A percentile compares a stretch with the other conserved stretches of the same genome.
Evolutionary conservation across 78 protist species (phyloP).

Genomic region (Capsaspora owczarzaki): DNA sequence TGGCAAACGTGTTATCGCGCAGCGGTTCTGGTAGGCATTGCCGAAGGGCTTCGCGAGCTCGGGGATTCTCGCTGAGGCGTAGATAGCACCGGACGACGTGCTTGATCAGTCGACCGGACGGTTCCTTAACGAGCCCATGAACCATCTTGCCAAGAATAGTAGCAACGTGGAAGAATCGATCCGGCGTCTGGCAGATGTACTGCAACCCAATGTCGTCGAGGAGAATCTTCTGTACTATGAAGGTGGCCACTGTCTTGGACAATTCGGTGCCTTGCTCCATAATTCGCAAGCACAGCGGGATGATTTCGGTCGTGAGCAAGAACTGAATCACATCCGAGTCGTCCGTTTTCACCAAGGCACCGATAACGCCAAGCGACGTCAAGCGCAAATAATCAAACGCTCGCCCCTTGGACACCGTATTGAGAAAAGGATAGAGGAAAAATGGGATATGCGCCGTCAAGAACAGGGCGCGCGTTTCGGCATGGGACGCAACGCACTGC

Average conservation of each 20-base stretch:
- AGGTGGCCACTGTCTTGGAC: conserved; percentile 95
- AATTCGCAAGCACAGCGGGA: conserved; percentile 95
- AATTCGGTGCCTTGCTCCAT: conserved; percentile 95
- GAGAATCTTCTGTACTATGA: conserved; percentile 96
- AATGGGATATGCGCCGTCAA: conserved; percentile 95
- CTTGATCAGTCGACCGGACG: conserved; percentile 74
- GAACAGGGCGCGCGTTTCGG: conserved; percentile 92
- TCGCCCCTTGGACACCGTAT: conserved; percentile 77
- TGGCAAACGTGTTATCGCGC: not conserved
- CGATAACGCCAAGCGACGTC: conserved; percentile 98
- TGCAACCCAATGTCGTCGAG: conserved; percentile 80
- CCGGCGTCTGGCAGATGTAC: conserved; percentile 80
- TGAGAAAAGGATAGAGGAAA: conserved; percentile 95
- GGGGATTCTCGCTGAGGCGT: conserved; percentile 79
- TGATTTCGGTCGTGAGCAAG: conserved; percentile 92
- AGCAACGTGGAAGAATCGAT: conserved; percentile 79
- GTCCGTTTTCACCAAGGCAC: conserved; percentile 95
- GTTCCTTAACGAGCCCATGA: conserved; percentile 45
- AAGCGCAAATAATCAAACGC: conserved; percentile 97
- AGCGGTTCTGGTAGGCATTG: conserved; percentile 33
- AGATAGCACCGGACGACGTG: conserved; percentile 96
- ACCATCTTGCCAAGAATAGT: conserved; percentile 33
- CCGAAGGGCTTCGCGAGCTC: conserved; percentile 35
- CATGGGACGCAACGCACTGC: conserved; percentile 96
- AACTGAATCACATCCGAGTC: conserved; percentile 87